A percentile compares a stretch with the other conserved stretches of the same genome.
These are phyloP conservation scores for Kluyveromyces sp. DNA, from an alignment of 1,139 yeast genomes.

Conservation along the genomic window DNA sequence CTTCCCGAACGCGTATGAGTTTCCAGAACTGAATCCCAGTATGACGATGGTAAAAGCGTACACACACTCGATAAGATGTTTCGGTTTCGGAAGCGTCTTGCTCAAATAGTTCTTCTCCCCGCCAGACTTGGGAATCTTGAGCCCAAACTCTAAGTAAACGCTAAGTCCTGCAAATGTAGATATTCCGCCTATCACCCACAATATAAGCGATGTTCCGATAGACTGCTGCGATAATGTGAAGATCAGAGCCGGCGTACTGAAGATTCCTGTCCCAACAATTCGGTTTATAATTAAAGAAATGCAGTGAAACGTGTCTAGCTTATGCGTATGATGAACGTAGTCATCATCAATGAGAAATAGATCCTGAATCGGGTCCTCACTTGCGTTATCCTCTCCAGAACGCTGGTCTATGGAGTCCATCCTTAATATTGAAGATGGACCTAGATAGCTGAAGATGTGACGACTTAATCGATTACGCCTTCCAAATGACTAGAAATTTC, in stretches of 20 bases:
- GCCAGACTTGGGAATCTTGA: constrained; percentile 64
- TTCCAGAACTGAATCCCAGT: constrained; percentile 60
- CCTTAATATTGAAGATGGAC: too few species aligned
- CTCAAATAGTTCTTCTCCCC: constrained; percentile 69
- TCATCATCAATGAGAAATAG: neutral
- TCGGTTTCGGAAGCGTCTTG: constrained; percentile 54
- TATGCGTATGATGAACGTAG: neutral
- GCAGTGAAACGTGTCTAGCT: constrained; percentile 43
- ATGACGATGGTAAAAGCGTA: constrained; percentile 50
- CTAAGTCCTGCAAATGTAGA: constrained; percentile 61
- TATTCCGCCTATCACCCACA: constrained; percentile 57
- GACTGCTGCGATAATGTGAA: constrained; percentile 64
- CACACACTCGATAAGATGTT: constrained; percentile 51
- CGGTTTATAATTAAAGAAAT: constrained; percentile 57
- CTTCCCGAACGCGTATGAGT: constrained; percentile 66
- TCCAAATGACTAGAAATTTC: too few species aligned
- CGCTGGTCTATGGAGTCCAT: too few species aligned
- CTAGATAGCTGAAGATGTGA: too few species aligned
- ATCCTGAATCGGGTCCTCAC: constrained; percentile 5
- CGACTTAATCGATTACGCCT: too few species aligned
- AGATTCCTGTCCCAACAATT: constrained; percentile 69
- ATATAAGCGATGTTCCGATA: constrained; percentile 47
- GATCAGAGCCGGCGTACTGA: constrained; percentile 63
- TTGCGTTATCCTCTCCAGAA: neutral
- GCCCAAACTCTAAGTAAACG: constrained; percentile 61